phyloP scores from a whole-genome alignment of 805 yeast species.

The Yarrowia yakushimensis region DNA sequence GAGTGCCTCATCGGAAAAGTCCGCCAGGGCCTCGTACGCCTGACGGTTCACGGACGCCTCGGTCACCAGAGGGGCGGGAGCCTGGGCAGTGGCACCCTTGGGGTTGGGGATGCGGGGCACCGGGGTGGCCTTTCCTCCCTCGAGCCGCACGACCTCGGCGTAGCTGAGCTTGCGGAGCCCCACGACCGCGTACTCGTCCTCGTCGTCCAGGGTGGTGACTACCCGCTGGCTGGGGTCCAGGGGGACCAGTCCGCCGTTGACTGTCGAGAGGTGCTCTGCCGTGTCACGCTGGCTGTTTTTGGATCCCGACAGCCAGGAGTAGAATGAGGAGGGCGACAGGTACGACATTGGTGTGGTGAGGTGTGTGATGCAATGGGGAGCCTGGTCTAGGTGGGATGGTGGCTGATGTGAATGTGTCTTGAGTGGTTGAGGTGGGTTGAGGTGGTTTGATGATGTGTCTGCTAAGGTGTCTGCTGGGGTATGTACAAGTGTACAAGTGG shows the following conservation, averaged over 20 bases:
- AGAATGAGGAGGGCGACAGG: conserved; percentile 21
- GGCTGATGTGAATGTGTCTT: not conserved
- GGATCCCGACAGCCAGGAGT: conserved; percentile 22
- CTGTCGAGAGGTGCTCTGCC: conserved; percentile 16
- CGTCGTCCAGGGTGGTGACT: conserved; percentile 26
- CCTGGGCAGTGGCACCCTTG: not conserved
- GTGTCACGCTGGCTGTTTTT: conserved; percentile 17
- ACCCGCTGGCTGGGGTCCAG: conserved; percentile 21
- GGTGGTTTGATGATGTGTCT: too few species aligned
- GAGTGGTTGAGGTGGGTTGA: not conserved
- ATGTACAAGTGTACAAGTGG: conserved; percentile 4
- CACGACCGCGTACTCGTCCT: conserved; percentile 46
- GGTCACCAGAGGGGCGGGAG: not conserved
- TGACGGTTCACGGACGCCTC: conserved; percentile 23
- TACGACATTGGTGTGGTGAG: not conserved
- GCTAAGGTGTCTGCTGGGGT: too few species aligned
- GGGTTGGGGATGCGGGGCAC: conserved; percentile 21
- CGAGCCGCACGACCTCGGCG: conserved; percentile 49
- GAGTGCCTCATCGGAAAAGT: conserved; percentile 17
- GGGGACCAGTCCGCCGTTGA: conserved; percentile 23
- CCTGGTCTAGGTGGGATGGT: conserved; percentile 7
- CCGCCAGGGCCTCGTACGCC: conserved; percentile 12
- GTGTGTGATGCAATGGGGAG: too few species aligned
- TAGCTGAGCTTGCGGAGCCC: conserved; percentile 49
- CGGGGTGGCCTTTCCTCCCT: conserved; percentile 26